These are phyloP conservation scores for Zasmidium cellare DNA, from an alignment of 2,329 filamentous ascomycete genomes.

Conservation along the genomic window DNA sequence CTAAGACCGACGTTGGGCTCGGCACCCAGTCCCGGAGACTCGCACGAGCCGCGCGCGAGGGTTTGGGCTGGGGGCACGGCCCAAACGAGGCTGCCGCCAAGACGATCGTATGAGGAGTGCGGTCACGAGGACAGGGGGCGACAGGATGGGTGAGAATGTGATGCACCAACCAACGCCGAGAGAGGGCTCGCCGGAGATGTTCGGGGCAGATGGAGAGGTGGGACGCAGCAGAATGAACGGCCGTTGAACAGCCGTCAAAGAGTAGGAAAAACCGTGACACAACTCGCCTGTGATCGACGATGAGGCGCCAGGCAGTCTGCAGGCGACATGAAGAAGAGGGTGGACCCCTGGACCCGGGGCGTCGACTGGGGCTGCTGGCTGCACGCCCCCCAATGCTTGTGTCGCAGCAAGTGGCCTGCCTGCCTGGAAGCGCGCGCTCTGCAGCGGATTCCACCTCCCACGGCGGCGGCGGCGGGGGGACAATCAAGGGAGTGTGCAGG, in stretches of 20 bases:
- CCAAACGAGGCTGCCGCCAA: not conserved
- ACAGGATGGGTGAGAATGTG: too few species aligned
- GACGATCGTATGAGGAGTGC: not conserved
- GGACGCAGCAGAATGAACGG: not conserved
- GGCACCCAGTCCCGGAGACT: not conserved
- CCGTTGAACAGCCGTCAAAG: not conserved
- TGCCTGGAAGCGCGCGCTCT: not conserved
- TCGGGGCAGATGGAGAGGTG: not conserved
- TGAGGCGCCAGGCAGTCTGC: not conserved
- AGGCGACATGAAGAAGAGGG: not conserved
- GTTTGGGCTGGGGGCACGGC: not conserved
- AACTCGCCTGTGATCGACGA: constrained; percentile 9
- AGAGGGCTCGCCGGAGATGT: not conserved
- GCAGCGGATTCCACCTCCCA: not conserved
- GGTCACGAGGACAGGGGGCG: not conserved
- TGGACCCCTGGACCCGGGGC: not conserved
- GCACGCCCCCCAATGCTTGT: not conserved
- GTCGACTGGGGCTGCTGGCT: not conserved
- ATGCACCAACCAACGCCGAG: not conserved
- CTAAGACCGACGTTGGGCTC: not conserved
- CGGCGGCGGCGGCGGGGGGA: not conserved
- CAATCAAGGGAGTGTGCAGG: not conserved
- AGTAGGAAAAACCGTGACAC: not conserved
- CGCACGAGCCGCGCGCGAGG: not conserved
- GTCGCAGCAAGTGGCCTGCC: not conserved